phyloP scores from a whole-genome alignment of 306 rosid species.

The Senna tora region DNA sequence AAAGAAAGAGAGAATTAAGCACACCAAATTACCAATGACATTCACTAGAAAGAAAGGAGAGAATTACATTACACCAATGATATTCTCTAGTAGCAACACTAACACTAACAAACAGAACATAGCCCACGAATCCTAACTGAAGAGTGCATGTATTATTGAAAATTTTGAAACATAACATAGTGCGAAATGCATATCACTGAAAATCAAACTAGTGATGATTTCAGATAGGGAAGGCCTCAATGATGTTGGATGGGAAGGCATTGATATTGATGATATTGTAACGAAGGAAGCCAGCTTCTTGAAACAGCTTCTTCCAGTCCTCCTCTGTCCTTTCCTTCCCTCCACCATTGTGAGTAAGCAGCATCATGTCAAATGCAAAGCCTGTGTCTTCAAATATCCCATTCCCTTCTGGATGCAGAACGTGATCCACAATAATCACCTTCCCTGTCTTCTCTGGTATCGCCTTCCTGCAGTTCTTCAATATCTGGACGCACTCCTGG shows the following conservation, averaged over 20 bases:
- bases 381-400: slow-evolving; percentile 49
- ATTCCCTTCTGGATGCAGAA: slow-evolving; percentile 45
- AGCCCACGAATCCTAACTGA: no score
- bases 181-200: no score
- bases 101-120: no score
- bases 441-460: slow-evolving; percentile 55
- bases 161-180: no score
- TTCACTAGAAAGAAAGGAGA: no score
- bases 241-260: slow-evolving; percentile 47
- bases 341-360: slow-evolving; percentile 54
- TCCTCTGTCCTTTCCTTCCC: slow-evolving; percentile 58
- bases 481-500: slow-evolving; percentile 57
- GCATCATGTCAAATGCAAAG: slow-evolving; percentile 54
- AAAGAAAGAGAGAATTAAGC: background rate
- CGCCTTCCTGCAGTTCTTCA: slow-evolving; percentile 60
- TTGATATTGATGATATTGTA: slow-evolving; percentile 57
- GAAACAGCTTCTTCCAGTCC: slow-evolving; percentile 57
- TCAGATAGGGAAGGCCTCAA: slow-evolving; percentile 52
- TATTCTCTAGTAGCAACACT: no score
- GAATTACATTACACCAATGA: no score
- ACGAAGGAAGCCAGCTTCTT: slow-evolving; percentile 54
- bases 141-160: no score
- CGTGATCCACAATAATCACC: slow-evolving; percentile 53
- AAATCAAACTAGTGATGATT: no score
- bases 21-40: slow-evolving; percentile 28